Evolutionary conservation across 2,329 filamentous ascomycete species (phyloP), one percentile per base, ranked within the genome.

Genomic region (Epichloe brachyelytri): DNA sequence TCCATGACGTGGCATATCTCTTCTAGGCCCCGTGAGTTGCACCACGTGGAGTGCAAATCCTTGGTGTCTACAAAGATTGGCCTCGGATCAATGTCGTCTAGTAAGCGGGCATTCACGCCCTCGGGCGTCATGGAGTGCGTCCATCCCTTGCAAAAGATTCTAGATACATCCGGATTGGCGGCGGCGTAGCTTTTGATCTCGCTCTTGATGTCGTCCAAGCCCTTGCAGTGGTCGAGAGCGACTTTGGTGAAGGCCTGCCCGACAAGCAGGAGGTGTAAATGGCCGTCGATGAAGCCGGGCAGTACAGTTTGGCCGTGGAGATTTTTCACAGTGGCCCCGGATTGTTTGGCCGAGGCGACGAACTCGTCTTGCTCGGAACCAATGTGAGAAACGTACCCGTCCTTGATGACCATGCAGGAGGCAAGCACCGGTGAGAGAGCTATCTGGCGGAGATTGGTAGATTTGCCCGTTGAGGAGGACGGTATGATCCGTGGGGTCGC

Each of bases 41-140:
- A 79, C 77, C 77, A 80, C 1, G 72, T 71, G 0, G 74, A 76
- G 57, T 80, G 77, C 55, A 80, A 62, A 50, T 79, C 76, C 55
- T 78, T 78, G 3, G 74, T 72, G 53, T 80, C 76, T 51, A 80
- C 70, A 51, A 75, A 79, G 30, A 80, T 78, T 1, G 77, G 76
- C 39, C 76, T 63, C 1, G 70, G 63, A 51, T 79, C 76, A 14
- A 80, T 57, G 54, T 75, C 75, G 53, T 79, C 76, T 2, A 80
- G 61, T 15, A 62, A 20, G 40, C 54, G 58, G 1, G 73, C 71
- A 26, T 72, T 66, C 0, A 77, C 75, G 12, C 70, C 66, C 5
- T 64, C 66, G 0, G 67, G 68, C 0, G 70, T 73, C 68, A 72
- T 71, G 2, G 68, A 71, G 55, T 78, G 74, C 71, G 74, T 77